phyloP scores from a whole-genome alignment of 2,329 filamentous ascomycete species.

The Blastomyces silverae region DNA sequence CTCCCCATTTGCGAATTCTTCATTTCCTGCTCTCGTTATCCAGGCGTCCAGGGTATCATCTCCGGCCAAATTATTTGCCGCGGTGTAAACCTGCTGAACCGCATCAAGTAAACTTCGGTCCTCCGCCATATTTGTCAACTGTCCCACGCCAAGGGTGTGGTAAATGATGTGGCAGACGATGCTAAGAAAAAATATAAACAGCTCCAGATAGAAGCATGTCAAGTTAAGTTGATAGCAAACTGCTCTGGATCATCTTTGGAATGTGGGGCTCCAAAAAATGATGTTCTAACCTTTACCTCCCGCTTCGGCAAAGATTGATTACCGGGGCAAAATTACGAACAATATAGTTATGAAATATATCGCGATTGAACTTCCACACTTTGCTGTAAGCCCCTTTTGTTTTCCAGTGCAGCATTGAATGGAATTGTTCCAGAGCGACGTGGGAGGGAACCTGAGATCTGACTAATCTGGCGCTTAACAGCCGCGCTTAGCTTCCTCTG shows the following conservation, averaged over 20 bases:
- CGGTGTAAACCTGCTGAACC: not conserved
- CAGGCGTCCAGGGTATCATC: slow-evolving; percentile 8
- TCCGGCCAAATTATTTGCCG: slow-evolving; percentile 2
- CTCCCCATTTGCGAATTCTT: slow-evolving; percentile 11
- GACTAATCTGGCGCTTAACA: not conserved
- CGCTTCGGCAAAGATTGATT: not conserved
- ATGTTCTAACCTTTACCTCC: not conserved
- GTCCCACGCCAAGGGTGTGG: not conserved
- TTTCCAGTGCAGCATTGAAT: not conserved
- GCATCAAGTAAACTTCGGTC: slow-evolving; percentile 2
- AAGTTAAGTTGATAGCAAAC: not conserved
- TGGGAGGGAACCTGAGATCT: not conserved
- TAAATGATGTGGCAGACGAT: not conserved
- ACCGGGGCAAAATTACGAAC: not conserved
- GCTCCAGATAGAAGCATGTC: not conserved
- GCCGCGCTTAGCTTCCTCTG: not conserved
- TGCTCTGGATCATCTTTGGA: not conserved
- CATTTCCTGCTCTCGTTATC: slow-evolving; percentile 4
- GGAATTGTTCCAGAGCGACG: not conserved
- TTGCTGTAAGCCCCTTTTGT: not conserved
- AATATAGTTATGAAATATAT: not conserved
- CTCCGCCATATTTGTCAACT: slow-evolving; percentile 1
- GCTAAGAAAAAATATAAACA: not conserved
- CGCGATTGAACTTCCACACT: not conserved
- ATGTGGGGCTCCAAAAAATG: not conserved